Percentiles rank a stretch among this genome's conserved stretches.
Evolutionary conservation across 768 basidiomycete species (phyloP).

Genomic region (Chalciporus sphaerocephalus): DNA sequence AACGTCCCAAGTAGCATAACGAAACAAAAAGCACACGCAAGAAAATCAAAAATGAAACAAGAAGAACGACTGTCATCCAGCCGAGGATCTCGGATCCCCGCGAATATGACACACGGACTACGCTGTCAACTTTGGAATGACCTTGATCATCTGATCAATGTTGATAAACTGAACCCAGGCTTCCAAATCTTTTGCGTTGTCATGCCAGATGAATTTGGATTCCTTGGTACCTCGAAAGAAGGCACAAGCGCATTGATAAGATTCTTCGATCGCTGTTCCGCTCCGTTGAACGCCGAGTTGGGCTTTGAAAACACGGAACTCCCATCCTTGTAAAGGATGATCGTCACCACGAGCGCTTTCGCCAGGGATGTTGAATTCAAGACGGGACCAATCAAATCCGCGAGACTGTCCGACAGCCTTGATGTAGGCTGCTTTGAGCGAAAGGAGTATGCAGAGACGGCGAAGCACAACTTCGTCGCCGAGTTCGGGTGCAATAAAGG

Average conservation of each 20-base stretch:
- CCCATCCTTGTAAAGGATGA: slow-evolving; percentile 72
- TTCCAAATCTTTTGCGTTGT: slow-evolving; percentile 61
- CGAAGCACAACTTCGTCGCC: slow-evolving; percentile 65
- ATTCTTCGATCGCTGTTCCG: slow-evolving; percentile 51
- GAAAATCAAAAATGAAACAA: slow-evolving; percentile 1
- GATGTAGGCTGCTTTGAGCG: slow-evolving; percentile 79
- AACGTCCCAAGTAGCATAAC: background rate
- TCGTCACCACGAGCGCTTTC: slow-evolving; percentile 63
- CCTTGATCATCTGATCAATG: slow-evolving; percentile 77
- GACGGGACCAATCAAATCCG: slow-evolving; percentile 76
- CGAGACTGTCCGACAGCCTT: slow-evolving; percentile 78
- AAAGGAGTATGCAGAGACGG: slow-evolving; percentile 70
- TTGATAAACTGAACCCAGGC: slow-evolving; percentile 83
- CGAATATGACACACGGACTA: too few relatives aligned
- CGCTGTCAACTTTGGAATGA: slow-evolving; percentile 71
- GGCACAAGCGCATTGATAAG: slow-evolving; percentile 73
- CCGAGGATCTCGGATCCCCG: background rate
- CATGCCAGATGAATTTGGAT: slow-evolving; percentile 69
- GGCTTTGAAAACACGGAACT: slow-evolving; percentile 77
- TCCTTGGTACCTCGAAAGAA: slow-evolving; percentile 68
- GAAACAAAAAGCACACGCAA: background rate
- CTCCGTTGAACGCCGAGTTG: slow-evolving; percentile 63
- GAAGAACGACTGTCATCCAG: background rate
- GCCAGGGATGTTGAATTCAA: slow-evolving; percentile 74
- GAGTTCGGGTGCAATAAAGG: slow-evolving; percentile 47